Evolutionary conservation across 768 basidiomycete species (phyloP).

Genomic region (Exidia glandulosa): DNA sequence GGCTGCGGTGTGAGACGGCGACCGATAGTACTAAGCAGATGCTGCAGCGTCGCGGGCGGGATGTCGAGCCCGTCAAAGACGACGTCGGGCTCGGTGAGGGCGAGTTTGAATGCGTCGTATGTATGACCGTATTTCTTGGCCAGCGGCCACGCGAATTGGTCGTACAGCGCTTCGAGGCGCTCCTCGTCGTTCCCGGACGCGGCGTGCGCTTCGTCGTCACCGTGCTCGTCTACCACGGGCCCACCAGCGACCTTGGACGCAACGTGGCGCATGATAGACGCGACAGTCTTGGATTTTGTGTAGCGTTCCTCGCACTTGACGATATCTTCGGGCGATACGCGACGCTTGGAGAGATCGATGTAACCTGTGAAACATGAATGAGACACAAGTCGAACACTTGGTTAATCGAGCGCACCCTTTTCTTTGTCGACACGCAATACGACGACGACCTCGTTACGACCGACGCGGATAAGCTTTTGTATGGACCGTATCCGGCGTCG

Average conservation of each 20-base stretch:
- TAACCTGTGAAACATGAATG: slow-evolving; percentile 49
- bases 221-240: slow-evolving; percentile 20
- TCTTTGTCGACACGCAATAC: slow-evolving; percentile 98
- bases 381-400: neutral
- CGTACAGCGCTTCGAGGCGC: slow-evolving; percentile 77
- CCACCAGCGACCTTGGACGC: slow-evolving; percentile 60
- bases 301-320: slow-evolving; percentile 98
- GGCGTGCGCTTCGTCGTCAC: slow-evolving; percentile 28
- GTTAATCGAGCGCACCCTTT: slow-evolving; percentile 55
- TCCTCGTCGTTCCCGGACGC: slow-evolving; percentile 56
- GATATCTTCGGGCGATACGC: slow-evolving; percentile 96
- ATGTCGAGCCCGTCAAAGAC: slow-evolving; percentile 69
- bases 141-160: slow-evolving; percentile 86
- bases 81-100: slow-evolving; percentile 69
- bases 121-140: slow-evolving; percentile 88
- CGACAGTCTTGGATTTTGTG: slow-evolving; percentile 95
- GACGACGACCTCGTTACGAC: slow-evolving; percentile 96
- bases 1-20: slow-evolving; percentile 94
- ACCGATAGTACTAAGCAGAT: slow-evolving; percentile 77
- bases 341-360: slow-evolving; percentile 96
- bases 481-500: slow-evolving; percentile 92
- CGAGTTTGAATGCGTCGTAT: slow-evolving; percentile 95
- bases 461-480: slow-evolving; percentile 94
- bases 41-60: slow-evolving; percentile 41
- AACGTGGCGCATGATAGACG: slow-evolving; percentile 86